Conservation (phyloP, 768 basidiomycete genomes). For the Boletus vermiculosoides region DNA sequence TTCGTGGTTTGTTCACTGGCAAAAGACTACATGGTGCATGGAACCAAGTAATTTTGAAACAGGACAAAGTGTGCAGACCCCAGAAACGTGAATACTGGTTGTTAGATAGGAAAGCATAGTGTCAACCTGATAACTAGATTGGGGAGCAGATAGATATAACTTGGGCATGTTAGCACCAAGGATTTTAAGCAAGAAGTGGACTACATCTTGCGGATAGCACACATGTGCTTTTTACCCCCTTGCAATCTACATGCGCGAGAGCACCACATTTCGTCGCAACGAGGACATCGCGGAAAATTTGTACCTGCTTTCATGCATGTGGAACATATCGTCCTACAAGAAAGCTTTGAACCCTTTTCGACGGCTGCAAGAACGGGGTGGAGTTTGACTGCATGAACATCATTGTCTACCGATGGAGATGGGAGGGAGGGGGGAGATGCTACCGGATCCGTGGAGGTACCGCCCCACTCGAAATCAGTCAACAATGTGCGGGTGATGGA, state of each 20-base stretch:
- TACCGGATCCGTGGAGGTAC: conserved; percentile 9
- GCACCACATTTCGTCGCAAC: conserved; percentile 62
- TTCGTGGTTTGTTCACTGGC: background rate
- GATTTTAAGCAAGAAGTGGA: background rate
- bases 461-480: conserved; percentile 15
- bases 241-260: conserved; percentile 58
- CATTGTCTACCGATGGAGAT: conserved; percentile 21
- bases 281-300: conserved; percentile 61
- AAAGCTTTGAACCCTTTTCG: conserved; percentile 53
- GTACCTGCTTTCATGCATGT: conserved; percentile 52
- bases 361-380: conserved; percentile 50
- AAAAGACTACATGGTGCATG: background rate
- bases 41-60: background rate
- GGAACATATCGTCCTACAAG: conserved; percentile 43
- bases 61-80: background rate
- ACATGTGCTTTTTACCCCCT: conserved; percentile 52
- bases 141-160: background rate
- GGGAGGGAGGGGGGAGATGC: conserved; percentile 11
- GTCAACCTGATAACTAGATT: background rate
- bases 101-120: background rate
- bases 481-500: conserved; percentile 47
- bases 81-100: background rate
- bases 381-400: conserved; percentile 9
- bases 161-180: background rate
- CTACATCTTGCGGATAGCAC: conserved; percentile 26